A percentile compares a stretch with the other conserved stretches of the same genome.
These are phyloP conservation scores for Stagonosporopsis cucurbitacearum DNA, from an alignment of 2,329 filamentous ascomycete genomes.

Conservation along the genomic window DNA sequence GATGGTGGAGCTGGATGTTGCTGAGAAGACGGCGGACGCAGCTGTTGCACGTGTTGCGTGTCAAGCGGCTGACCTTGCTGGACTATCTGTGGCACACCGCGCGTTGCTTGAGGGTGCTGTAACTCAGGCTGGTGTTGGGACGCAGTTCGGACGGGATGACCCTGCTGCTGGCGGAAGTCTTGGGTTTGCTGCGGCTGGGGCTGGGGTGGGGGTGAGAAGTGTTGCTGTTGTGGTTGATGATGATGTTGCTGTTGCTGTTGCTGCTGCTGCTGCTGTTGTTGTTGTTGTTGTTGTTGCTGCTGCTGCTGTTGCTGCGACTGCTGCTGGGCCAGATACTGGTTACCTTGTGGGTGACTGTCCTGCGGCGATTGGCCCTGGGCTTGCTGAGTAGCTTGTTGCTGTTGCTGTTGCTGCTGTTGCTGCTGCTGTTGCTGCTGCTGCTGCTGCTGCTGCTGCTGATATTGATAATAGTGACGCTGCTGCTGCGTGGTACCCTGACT, in stretches of 20 bases:
- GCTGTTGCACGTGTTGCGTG: slow-evolving; percentile 39
- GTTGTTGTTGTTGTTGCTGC: slow-evolving; percentile 14
- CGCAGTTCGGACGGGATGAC: slow-evolving; percentile 32
- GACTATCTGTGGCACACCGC: slow-evolving; percentile 39
- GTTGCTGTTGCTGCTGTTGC: slow-evolving; percentile 43
- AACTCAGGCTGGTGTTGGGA: slow-evolving; percentile 44
- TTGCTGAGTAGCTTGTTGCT: slow-evolving; percentile 35
- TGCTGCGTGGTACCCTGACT: slow-evolving; percentile 34
- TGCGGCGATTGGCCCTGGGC: slow-evolving; percentile 35
- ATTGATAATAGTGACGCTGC: slow-evolving; percentile 42
- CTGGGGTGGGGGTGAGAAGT: slow-evolving; percentile 34
- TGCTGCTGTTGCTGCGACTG: slow-evolving; percentile 21
- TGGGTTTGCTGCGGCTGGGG: slow-evolving; percentile 42
- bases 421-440: slow-evolving; percentile 41
- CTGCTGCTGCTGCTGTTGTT: no score
- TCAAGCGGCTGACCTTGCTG: slow-evolving; percentile 39
- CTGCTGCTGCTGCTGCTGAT: slow-evolving; percentile 42
- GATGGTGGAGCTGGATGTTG: slow-evolving; percentile 46
- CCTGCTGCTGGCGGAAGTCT: slow-evolving; percentile 38
- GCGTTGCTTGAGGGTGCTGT: slow-evolving; percentile 41
- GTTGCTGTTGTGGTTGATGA: slow-evolving; percentile 22
- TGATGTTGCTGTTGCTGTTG: slow-evolving; percentile 21
- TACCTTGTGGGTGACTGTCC: slow-evolving; percentile 33
- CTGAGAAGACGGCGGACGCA: slow-evolving; percentile 44
- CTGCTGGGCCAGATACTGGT: slow-evolving; percentile 39